Evolutionary conservation across 768 basidiomycete species (phyloP), one percentile per base, ranked within the genome.

Genomic region (Leucogyrophana mollusca): DNA sequence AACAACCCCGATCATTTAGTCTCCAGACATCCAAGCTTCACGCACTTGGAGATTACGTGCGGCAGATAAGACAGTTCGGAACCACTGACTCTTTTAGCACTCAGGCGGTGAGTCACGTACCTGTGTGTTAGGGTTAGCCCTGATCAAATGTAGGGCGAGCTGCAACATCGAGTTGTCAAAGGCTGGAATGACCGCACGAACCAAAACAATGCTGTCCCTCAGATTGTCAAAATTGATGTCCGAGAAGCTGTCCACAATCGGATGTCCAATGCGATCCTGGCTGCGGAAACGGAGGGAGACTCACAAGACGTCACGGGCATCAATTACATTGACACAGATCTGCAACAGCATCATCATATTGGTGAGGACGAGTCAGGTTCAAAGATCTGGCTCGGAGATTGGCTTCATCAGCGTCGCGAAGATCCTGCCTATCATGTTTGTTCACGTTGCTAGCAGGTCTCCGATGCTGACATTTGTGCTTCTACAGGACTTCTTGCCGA

Each of bases 381-480:
- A 17, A 37, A 37, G 16, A 7, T 8, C 21, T 37, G 21, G 9
- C 35, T 37, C 21, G 7, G n/a, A 22, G 39, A 40, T 30, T 69
- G 22, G 56, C 66, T 34, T 54, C 56, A 2, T 65, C 66, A 36
- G 60, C 61, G 0, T 68, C 62, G 0, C 60, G 47, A 43, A 64
- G n/a, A 37, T 16, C 5, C 20, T 3, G 7, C 59, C 60, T 9
- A 51, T 60, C 2, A 22, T 52, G 20, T 38, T 51, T 2, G 65
- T 9, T 8, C 32, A 45, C 50, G 47, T 37, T 41, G 25, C 38
- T 9, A 4, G 32, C 11, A 16, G 1, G 10, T 34, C 3, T 40
- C 2, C 55, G 70, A 40, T 46, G 16, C 43, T 14, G 27, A 35
- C 18, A 2, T 44, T 2, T 13, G 21, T 21, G 13, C 27, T 30